Percentiles rank a stretch among this genome's conserved stretches.
These are phyloP conservation scores for Annulohypoxylon bovei DNA, from an alignment of 495 filamentous ascomycete genomes.

Conservation along the genomic window DNA sequence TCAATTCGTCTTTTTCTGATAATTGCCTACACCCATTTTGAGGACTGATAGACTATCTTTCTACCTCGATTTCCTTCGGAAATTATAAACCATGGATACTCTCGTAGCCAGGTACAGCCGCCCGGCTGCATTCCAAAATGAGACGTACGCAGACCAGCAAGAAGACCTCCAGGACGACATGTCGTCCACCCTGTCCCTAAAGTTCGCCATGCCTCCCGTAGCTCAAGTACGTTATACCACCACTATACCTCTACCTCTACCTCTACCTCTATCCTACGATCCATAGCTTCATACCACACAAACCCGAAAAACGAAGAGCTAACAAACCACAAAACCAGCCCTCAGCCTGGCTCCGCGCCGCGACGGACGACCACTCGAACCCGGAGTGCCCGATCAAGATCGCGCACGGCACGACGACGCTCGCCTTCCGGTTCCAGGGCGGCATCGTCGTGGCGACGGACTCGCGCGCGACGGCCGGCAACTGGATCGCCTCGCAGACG, in stretches of 20 bases:
- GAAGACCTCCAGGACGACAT: slow-evolving; percentile 75
- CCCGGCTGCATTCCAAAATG: slow-evolving; percentile 70
- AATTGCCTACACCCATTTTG: background rate
- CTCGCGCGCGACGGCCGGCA: slow-evolving; percentile 93
- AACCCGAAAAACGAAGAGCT: slow-evolving; percentile 3
- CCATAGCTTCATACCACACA: slow-evolving; percentile 7
- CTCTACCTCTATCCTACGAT: background rate
- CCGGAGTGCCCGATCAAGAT: slow-evolving; percentile 98
- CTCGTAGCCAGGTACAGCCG: slow-evolving; percentile 90
- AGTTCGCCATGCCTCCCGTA: slow-evolving; percentile 94
- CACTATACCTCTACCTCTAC: background rate
- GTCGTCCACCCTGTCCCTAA: slow-evolving; percentile 77
- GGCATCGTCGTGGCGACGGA: slow-evolving; percentile 99
- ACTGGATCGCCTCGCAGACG: slow-evolving; percentile 99
- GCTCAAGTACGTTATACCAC: slow-evolving; percentile 72
- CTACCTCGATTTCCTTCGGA: background rate
- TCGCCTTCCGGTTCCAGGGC: slow-evolving; percentile 96
- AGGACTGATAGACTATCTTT: background rate
- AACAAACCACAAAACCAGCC: slow-evolving; percentile 60
- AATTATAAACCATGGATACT: slow-evolving; percentile 91
- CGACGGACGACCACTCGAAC: slow-evolving; percentile 96
- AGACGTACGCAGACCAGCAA: slow-evolving; percentile 69
- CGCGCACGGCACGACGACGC: slow-evolving; percentile 98
- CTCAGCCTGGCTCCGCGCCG: slow-evolving; percentile 92
- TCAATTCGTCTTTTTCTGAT: background rate